Percentiles rank a stretch among this genome's conserved stretches.
phyloP scores from a whole-genome alignment of 495 filamentous ascomycete genomes.

The Pyronema domesticum region DNA sequence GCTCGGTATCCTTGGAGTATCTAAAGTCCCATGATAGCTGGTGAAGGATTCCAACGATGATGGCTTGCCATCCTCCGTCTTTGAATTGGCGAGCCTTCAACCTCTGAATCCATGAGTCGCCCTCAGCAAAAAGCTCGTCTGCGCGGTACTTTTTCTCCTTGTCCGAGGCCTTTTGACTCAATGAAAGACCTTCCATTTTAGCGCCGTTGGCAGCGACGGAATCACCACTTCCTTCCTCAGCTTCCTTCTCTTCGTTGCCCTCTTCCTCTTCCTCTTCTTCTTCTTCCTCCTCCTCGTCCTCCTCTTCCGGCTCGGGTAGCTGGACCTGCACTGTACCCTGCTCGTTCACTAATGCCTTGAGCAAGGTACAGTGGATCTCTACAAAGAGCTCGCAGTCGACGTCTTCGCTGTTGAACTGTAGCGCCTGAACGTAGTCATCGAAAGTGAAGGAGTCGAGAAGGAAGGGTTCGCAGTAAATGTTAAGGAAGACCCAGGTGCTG shows the following conservation, averaged over 20 bases:
- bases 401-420: slow-evolving; percentile 60
- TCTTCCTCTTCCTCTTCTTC: slow-evolving; percentile 42
- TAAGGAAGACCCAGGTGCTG: slow-evolving; percentile 77
- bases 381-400: slow-evolving; percentile 72
- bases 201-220: slow-evolving; percentile 23
- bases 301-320: slow-evolving; percentile 56
- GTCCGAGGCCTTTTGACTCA: slow-evolving; percentile 27
- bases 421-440: slow-evolving; percentile 82
- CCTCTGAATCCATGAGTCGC: slow-evolving; percentile 66
- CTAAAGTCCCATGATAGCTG: slow-evolving; percentile 63
- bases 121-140: slow-evolving; percentile 49
- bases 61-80: slow-evolving; percentile 78
- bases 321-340: slow-evolving; percentile 62
- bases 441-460: slow-evolving; percentile 92
- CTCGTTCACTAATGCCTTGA: slow-evolving; percentile 69
- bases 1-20: slow-evolving; percentile 53
- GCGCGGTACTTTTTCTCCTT: slow-evolving; percentile 47
- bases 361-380: slow-evolving; percentile 77
- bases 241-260: slow-evolving; percentile 4
- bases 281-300: slow-evolving; percentile 45
- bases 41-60: slow-evolving; percentile 71
- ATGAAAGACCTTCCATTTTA: slow-evolving; percentile 11
- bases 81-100: slow-evolving; percentile 69
- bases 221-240: slow-evolving; percentile 4
- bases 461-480: slow-evolving; percentile 87